A percentile compares a stretch with the other conserved stretches of the same genome.
phyloP scores from a whole-genome alignment of 2,329 filamentous ascomycete genomes.

The Xylariaceae sp. region DNA sequence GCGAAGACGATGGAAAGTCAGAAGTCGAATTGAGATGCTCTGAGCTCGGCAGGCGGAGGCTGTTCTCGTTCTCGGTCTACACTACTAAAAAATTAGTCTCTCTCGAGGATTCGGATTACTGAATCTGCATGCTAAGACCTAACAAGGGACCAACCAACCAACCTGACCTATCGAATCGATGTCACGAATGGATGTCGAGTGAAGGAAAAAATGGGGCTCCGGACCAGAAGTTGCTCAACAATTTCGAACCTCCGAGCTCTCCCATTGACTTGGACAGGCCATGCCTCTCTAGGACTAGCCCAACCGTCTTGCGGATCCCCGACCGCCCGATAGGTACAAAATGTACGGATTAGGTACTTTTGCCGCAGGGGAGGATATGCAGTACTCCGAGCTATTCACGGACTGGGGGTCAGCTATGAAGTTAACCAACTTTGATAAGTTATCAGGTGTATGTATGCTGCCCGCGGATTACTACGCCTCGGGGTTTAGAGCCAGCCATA shows the following conservation, averaged over 20 bases:
- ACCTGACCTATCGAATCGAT: background rate
- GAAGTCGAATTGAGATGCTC: background rate
- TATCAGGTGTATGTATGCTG: background rate
- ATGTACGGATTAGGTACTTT: background rate
- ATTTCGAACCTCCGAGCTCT: constrained; percentile 13
- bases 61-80: constrained; percentile 8
- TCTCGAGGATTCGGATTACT: background rate
- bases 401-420: background rate
- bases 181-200: constrained; percentile 1
- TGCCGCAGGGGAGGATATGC: too few species aligned
- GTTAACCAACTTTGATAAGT: background rate
- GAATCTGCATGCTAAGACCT: background rate
- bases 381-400: too few species aligned
- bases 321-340: background rate
- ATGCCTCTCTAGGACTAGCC: constrained; percentile 14
- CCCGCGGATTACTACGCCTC: background rate
- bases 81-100: background rate
- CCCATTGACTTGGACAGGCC: background rate
- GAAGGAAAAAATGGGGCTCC: constrained; percentile 20
- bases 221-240: constrained; percentile 21
- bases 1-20: background rate
- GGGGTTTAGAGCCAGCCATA: background rate
- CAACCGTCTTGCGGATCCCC: constrained; percentile 16
- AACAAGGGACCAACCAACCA: too few species aligned
- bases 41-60: constrained; percentile 12